A percentile compares a stretch with the other conserved stretches of the same genome.
Conservation (phyloP, 164 flowering plant genomes). For the Buxus sempervirens region DNA sequence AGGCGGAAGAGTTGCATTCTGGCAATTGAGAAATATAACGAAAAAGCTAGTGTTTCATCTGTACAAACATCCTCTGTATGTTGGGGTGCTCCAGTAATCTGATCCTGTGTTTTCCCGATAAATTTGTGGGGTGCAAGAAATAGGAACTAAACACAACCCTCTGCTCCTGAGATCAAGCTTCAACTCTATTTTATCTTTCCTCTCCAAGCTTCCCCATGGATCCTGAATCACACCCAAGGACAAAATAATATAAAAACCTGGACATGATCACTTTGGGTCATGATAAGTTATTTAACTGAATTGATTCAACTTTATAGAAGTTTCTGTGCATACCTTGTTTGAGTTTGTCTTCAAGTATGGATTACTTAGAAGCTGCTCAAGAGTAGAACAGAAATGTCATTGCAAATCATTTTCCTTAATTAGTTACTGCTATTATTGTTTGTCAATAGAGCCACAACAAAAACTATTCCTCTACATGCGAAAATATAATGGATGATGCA, state of each 20-base stretch:
- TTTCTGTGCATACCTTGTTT: slow-evolving; percentile 33
- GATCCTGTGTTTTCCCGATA: slow-evolving; percentile 55
- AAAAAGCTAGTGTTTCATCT: slow-evolving; percentile 30
- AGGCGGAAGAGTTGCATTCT: not conserved
- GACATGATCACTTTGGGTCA: not conserved
- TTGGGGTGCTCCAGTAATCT: slow-evolving; percentile 69
- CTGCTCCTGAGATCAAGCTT: slow-evolving; percentile 50
- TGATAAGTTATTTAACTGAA: not conserved
- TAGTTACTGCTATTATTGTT: not conserved
- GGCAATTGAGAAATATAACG: slow-evolving; percentile 1
- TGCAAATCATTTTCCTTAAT: not conserved
- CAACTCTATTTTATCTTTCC: slow-evolving; percentile 39
- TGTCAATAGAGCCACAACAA: too few relatives aligned
- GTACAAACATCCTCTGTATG: slow-evolving; percentile 63
- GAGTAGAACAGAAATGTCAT: not conserved
- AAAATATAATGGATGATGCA: too few relatives aligned
- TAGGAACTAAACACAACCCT: slow-evolving; percentile 67
- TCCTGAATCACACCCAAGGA: slow-evolving; percentile 33
- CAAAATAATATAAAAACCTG: not conserved
- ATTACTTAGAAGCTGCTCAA: slow-evolving; percentile 50
- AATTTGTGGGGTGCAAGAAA: slow-evolving; percentile 54
- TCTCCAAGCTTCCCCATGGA: slow-evolving; percentile 55
- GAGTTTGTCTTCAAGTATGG: slow-evolving; percentile 56
- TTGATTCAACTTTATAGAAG: not conserved
- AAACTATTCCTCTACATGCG: too few relatives aligned